Evolutionary conservation across 768 basidiomycete genomes (phyloP).

Genomic region (Phlebiopsis flavidoalba): DNA sequence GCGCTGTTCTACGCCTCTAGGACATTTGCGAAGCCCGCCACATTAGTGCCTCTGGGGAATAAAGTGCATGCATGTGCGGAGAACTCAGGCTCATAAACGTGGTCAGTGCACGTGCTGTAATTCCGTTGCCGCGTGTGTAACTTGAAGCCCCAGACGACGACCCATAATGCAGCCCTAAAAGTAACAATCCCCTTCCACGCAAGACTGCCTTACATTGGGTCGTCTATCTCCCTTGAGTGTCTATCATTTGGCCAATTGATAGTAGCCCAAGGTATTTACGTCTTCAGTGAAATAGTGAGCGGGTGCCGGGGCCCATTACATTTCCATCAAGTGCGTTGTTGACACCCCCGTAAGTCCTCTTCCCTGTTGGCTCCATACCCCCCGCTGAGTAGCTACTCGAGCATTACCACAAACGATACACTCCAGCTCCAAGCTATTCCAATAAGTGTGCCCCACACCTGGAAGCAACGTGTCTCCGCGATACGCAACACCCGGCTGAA

Average conservation of each 20-base stretch:
- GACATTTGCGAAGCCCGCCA: not conserved
- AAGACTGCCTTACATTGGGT: constrained; percentile 26
- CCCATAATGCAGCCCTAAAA: constrained; percentile 21
- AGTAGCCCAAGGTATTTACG: constrained; percentile 21
- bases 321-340: not conserved
- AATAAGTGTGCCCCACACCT: constrained; percentile 70
- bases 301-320: constrained; percentile 9
- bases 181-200: constrained; percentile 21
- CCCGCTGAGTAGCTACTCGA: constrained; percentile 47
- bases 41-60: not conserved
- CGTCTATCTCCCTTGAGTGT: constrained; percentile 23
- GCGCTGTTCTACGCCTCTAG: not conserved
- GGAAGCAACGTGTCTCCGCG: constrained; percentile 79
- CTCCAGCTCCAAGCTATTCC: constrained; percentile 46
- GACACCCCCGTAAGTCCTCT: constrained; percentile 12
- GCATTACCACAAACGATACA: constrained; percentile 41
- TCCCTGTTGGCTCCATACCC: constrained; percentile 54
- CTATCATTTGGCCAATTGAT: constrained; percentile 22
- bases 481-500: too few relatives aligned
- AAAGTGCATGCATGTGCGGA: not conserved
- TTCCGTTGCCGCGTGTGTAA: not conserved
- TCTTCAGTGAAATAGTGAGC: constrained; percentile 17
- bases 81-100: not conserved
- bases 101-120: not conserved
- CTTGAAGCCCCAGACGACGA: not conserved